These are phyloP conservation scores for Paraphoma sp. DNA, from an alignment of 2,329 filamentous ascomycete genomes.

Conservation along the genomic window DNA sequence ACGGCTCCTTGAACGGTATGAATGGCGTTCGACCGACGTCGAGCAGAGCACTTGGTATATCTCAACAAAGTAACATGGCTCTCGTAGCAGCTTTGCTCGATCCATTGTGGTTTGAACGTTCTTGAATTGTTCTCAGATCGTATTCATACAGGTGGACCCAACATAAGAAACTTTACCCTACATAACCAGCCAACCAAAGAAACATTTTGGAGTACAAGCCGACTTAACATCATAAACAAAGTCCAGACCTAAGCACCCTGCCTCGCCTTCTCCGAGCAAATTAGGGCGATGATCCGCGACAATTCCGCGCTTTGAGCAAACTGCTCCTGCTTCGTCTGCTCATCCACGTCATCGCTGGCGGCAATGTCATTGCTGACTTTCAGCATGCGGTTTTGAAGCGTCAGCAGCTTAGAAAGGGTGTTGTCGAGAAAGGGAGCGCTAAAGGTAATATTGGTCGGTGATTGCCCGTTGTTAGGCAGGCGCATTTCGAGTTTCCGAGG, in stretches of 20 bases:
- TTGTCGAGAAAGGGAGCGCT: constrained; percentile 62
- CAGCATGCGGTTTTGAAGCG: constrained; percentile 58
- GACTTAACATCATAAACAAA: background rate
- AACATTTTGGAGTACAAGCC: background rate
- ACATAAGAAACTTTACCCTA: background rate
- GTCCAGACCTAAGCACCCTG: constrained; percentile 45
- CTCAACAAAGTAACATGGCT: background rate
- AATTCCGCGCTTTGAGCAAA: constrained; percentile 58
- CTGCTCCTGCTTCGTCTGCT: constrained; percentile 57
- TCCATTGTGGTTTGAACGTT: background rate
- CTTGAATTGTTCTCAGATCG: background rate
- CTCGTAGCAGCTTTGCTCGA: too few species aligned
- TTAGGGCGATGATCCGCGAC: constrained; percentile 57
- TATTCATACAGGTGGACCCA: background rate
- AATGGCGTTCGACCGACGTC: constrained; percentile 17
- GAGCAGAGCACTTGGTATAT: constrained; percentile 23
- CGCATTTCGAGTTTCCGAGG: constrained; percentile 60
- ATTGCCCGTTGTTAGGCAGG: constrained; percentile 45
- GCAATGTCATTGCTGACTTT: constrained; percentile 56
- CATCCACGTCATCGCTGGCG: constrained; percentile 53
- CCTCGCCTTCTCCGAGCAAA: constrained; percentile 60
- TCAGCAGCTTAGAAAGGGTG: constrained; percentile 58
- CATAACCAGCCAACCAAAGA: background rate
- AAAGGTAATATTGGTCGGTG: constrained; percentile 53
- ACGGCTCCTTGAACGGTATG: constrained; percentile 16